Evolutionary conservation across 2,329 filamentous ascomycete species (phyloP).

Genomic region (Fusarium temperatum): DNA sequence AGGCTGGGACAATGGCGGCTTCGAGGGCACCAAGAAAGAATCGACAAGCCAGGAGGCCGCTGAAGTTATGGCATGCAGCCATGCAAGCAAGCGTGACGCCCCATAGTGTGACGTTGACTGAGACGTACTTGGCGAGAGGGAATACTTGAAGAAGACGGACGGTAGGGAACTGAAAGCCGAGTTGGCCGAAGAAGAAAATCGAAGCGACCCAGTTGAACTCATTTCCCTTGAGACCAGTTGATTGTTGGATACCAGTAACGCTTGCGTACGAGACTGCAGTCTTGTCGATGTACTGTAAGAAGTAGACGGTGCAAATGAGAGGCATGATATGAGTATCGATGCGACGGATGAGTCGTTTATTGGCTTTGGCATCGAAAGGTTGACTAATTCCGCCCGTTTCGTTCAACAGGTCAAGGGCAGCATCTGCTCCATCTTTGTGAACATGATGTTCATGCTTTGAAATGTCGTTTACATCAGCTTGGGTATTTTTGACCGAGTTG

Average conservation of each 20-base stretch:
- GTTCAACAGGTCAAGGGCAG: conserved; percentile 25
- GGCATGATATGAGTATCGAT: conserved; percentile 40
- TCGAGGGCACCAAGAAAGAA: conserved; percentile 4
- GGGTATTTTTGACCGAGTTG: background rate
- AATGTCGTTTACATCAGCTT: background rate
- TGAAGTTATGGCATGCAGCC: background rate
- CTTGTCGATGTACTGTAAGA: conserved; percentile 42
- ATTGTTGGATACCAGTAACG: conserved; percentile 37
- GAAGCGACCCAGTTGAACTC: conserved; percentile 53
- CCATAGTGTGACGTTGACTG: background rate
- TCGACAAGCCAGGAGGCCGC: background rate
- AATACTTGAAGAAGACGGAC: conserved; percentile 47
- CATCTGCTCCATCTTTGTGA: conserved; percentile 15
- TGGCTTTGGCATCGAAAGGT: conserved; percentile 16
- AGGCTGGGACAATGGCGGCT: background rate
- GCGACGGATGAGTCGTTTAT: conserved; percentile 24
- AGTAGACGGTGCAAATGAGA: conserved; percentile 35
- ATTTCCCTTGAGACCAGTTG: conserved; percentile 50
- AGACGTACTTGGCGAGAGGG: background rate
- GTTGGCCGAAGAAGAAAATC: conserved; percentile 47
- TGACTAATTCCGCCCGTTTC: conserved; percentile 18
- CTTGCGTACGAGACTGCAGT: conserved; percentile 39
- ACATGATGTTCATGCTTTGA: background rate
- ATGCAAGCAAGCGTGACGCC: background rate
- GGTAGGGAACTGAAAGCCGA: conserved; percentile 51